Conservation (phyloP, 1,284 basidiomycete genomes). For the Ganoderma meredithae region DNA sequence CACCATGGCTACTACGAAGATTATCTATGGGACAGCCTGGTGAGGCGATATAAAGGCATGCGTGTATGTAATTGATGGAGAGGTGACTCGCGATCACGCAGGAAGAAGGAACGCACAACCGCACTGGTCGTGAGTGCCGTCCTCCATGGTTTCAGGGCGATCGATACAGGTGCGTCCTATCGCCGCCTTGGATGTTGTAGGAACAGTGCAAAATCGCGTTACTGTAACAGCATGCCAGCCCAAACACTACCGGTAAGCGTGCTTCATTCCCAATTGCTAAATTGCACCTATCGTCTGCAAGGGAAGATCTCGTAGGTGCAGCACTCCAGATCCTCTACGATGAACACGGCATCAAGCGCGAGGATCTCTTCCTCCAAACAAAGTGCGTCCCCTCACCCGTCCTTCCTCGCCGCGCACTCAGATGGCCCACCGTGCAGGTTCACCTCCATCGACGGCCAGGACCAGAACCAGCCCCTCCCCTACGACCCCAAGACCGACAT, state of each 20-base stretch:
- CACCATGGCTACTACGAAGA: slow-evolving; percentile 45
- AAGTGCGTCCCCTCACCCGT: slow-evolving; percentile 55
- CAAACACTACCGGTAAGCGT: slow-evolving; percentile 73
- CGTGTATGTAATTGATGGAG: slow-evolving; percentile 14
- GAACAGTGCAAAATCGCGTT: slow-evolving; percentile 1
- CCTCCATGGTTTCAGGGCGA: slow-evolving; percentile 76
- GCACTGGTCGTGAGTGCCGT: slow-evolving; percentile 75
- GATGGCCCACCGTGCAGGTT: slow-evolving; percentile 52
- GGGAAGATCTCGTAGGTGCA: slow-evolving; percentile 82
- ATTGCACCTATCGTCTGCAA: slow-evolving; percentile 36
- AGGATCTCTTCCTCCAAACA: slow-evolving; percentile 61
- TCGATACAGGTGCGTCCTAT: slow-evolving; percentile 71
- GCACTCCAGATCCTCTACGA: slow-evolving; percentile 57
- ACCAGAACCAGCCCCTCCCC: slow-evolving; percentile 70
- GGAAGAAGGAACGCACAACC: slow-evolving; percentile 79
- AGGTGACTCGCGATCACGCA: slow-evolving; percentile 33
- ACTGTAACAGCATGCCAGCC: slow-evolving; percentile 70
- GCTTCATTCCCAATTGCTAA: not conserved
- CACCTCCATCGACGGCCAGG: slow-evolving; percentile 77
- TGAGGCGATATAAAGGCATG: slow-evolving; percentile 31
- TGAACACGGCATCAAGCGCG: slow-evolving; percentile 45
- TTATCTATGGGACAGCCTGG: slow-evolving; percentile 79
- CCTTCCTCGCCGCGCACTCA: not conserved
- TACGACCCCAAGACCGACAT: slow-evolving; percentile 67
- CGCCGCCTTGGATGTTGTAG: not conserved